Evolutionary conservation across 2,329 filamentous ascomycete species (phyloP), one percentile per base, ranked within the genome.

Genomic region (Fusarium tuaranense): DNA sequence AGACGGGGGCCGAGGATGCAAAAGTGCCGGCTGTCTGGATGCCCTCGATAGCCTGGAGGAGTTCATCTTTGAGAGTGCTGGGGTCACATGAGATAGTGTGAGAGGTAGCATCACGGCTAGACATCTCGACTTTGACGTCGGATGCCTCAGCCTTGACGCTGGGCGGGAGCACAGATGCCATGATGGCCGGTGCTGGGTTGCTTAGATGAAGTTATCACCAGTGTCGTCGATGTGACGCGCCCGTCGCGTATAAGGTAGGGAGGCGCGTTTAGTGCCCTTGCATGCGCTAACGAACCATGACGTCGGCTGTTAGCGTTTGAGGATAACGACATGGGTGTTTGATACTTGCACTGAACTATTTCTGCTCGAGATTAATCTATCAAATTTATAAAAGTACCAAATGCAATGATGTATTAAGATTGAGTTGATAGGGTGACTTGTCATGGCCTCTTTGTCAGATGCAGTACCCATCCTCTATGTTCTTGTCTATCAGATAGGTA

Each of bases 21-120:
- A 71, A 71, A 0, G 32, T 30, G 4, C 69, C 51, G 2, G 18
- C 38, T 7, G 36, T 14, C 2, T 66, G 32, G 36, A 71, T 63
- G 41, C 30, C n/a, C 18, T 25, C 38, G 13, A 71, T 62, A 18
- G 63, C 44, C 2, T 63, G 14, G 2, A 71, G 38, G 2, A 67
- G 69, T 18, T 70, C 51, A 9, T 34, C 25, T n/a, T 41, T 41
- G 18, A 63, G 41, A n/a, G 14, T 39, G 16, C 60, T n/a, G 10
- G 30, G 30, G 7, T 13, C 53, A 9, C 12, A 6, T 8, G 32
- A 36, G 22, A 36, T 12, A 5, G n/a, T 38, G 18, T 8, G 16
- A 7, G 46, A 51, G 2, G 22, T 25, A 9, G 14, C 55, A 38
- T 39, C 57, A 27, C 55, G 20, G 20, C 7, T 3, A 8, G 12